Conservation (phyloP, 345 rosid genomes). For the Camelina hispida region DNA sequence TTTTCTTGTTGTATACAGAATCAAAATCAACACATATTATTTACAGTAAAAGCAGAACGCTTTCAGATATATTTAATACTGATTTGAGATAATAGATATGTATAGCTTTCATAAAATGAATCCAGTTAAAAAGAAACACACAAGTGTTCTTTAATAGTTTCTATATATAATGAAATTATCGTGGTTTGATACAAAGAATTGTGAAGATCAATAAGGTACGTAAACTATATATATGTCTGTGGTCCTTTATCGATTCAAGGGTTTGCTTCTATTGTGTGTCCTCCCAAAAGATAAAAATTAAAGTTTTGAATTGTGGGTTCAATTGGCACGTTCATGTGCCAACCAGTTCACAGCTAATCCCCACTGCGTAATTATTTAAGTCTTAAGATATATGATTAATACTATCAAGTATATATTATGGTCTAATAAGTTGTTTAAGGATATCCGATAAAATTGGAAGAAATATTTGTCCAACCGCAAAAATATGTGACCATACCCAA, state of each 20-base stretch:
- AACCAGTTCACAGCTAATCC: conserved; percentile 44
- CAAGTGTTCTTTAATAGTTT: conserved; percentile 7
- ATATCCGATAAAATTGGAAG: background rate
- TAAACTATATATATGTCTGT: conserved; percentile 31
- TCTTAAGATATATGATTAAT: background rate
- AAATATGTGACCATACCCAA: too few relatives aligned
- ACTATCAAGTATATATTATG: conserved; percentile 18
- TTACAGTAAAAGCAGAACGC: background rate
- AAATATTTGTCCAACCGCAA: background rate
- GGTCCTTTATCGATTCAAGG: conserved; percentile 39
- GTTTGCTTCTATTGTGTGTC: conserved; percentile 27
- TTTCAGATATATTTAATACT: too few relatives aligned
- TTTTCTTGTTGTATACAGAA: background rate
- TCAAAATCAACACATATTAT: background rate
- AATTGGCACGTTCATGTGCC: conserved; percentile 41
- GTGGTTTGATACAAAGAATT: conserved; percentile 18
- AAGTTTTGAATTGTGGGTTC: conserved; percentile 32
- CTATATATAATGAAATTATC: conserved; percentile 7
- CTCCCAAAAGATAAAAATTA: conserved; percentile 28
- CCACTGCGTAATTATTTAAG: conserved; percentile 23
- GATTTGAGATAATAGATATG: too few relatives aligned
- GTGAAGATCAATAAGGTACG: conserved; percentile 37
- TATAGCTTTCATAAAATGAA: conserved; percentile 4
- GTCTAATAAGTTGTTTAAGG: background rate
- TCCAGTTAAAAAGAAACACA: background rate